These are phyloP conservation scores for Cordyceps javanica DNA, from an alignment of 2,329 filamentous ascomycete genomes.

Conservation along the genomic window DNA sequence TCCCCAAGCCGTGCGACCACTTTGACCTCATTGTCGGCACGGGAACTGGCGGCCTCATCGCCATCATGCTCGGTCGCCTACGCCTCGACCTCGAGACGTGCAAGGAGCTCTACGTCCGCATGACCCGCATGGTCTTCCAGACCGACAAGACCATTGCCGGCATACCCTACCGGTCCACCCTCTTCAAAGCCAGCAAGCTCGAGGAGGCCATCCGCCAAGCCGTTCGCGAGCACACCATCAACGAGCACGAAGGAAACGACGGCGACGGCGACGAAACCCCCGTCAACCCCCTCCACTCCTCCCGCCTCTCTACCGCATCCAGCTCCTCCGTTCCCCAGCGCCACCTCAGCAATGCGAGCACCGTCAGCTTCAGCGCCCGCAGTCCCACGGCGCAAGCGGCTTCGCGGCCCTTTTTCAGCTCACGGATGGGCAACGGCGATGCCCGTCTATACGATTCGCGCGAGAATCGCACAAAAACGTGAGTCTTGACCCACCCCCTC, in stretches of 20 bases:
- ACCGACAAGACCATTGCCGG: constrained; percentile 97
- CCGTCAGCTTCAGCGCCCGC: constrained; percentile 71
- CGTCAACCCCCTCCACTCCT: constrained; percentile 37
- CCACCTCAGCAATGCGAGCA: constrained; percentile 73
- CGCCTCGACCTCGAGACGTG: constrained; percentile 92
- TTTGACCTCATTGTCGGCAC: constrained; percentile 97
- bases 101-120: constrained; percentile 92
- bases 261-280: constrained; percentile 48
- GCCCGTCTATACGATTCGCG: constrained; percentile 82
- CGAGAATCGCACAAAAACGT: constrained; percentile 87
- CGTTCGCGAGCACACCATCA: constrained; percentile 77
- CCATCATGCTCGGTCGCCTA: constrained; percentile 90
- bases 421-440: constrained; percentile 73
- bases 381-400: constrained; percentile 50
- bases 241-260: constrained; percentile 79
- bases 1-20: constrained; percentile 95
- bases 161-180: constrained; percentile 85
- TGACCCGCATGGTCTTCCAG: constrained; percentile 92
- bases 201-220: constrained; percentile 90
- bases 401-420: constrained; percentile 44
- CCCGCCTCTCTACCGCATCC: constrained; percentile 37
- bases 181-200: constrained; percentile 97
- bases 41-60: constrained; percentile 91
- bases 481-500: no score
- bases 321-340: constrained; percentile 39